These are phyloP conservation scores for Hemisphaericaspora nanyangensis DNA, from an alignment of 805 yeast species.

Conservation along the genomic window DNA sequence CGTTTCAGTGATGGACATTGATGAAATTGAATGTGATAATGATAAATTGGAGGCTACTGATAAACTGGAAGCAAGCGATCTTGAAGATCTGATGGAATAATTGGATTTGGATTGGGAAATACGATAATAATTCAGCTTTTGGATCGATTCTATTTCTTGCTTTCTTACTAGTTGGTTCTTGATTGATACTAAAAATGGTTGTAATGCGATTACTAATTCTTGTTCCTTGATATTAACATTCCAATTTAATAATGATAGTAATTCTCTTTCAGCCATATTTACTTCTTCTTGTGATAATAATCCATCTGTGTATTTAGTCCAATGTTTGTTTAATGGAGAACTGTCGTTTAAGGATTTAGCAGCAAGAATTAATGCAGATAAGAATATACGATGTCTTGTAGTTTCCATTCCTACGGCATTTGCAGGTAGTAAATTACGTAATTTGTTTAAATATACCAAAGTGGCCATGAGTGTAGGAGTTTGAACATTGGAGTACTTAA, in stretches of 20 bases:
- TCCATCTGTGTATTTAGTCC: slow-evolving; percentile 92
- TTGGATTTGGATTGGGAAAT: slow-evolving; percentile 17
- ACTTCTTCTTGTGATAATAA: slow-evolving; percentile 73
- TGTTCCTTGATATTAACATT: slow-evolving; percentile 64
- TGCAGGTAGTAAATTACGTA: slow-evolving; percentile 75
- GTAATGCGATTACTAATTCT: slow-evolving; percentile 66
- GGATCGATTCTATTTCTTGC: slow-evolving; percentile 21
- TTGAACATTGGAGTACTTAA: slow-evolving; percentile 84
- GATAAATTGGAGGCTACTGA: slow-evolving; percentile 16
- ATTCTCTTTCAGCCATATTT: slow-evolving; percentile 86
- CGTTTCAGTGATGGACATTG: slow-evolving; percentile 1
- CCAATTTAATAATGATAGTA: slow-evolving; percentile 83
- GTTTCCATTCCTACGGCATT: slow-evolving; percentile 90
- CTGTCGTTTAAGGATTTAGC: slow-evolving; percentile 93
- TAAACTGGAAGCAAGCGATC: slow-evolving; percentile 12
- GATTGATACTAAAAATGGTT: slow-evolving; percentile 74
- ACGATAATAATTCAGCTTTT: slow-evolving; percentile 29
- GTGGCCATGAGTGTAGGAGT: slow-evolving; percentile 94
- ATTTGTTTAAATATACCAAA: slow-evolving; percentile 73
- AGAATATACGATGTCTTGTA: slow-evolving; percentile 87
- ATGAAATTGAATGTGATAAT: slow-evolving; percentile 8
- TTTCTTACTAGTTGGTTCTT: slow-evolving; percentile 44
- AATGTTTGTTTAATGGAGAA: slow-evolving; percentile 91
- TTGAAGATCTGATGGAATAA: not conserved
- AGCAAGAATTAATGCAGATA: slow-evolving; percentile 85